phyloP scores from a whole-genome alignment of 176 grass and related monocot species.

The Melocanna baccifera region DNA sequence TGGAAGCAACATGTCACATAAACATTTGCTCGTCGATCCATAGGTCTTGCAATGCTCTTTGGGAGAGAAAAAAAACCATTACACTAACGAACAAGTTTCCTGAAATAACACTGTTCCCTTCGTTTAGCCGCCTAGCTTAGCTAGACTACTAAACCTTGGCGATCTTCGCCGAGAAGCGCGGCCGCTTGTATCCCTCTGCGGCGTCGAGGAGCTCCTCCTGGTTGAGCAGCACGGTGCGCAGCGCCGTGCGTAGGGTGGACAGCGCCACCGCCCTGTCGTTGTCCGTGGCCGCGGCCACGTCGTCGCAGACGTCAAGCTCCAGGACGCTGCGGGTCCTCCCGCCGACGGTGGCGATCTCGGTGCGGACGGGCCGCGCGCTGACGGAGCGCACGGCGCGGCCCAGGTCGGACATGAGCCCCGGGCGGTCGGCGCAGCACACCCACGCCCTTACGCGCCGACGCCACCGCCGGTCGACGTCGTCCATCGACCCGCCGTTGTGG shows the following conservation, averaged over 20 bases:
- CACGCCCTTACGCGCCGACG: conserved; percentile 51
- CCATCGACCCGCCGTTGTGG: background rate
- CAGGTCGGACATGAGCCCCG: conserved; percentile 72
- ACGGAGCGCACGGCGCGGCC: conserved; percentile 70
- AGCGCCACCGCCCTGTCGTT: conserved; percentile 14
- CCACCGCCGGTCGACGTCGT: background rate
- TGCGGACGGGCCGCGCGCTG: conserved; percentile 66
- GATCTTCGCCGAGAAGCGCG: conserved; percentile 39
- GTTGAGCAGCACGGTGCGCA: conserved; percentile 68
- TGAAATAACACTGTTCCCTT: background rate
- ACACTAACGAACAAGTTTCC: background rate
- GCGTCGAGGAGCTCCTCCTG: conserved; percentile 19
- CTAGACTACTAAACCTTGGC: background rate
- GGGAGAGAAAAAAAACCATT: background rate
- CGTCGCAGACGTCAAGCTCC: conserved; percentile 53
- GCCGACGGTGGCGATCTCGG: conserved; percentile 77
- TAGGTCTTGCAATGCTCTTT: background rate
- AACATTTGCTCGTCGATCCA: background rate
- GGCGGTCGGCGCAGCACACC: conserved; percentile 88
- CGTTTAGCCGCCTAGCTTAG: conserved; percentile 8
- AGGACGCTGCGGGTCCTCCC: conserved; percentile 67
- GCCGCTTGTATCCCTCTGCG: conserved; percentile 51
- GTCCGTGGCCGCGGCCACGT: background rate
- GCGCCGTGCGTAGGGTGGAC: conserved; percentile 61
- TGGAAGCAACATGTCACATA: background rate